A percentile compares a stretch with the other conserved stretches of the same genome.
phyloP scores from a whole-genome alignment of 164 flowering plant species.

The Macadamia integrifolia region DNA sequence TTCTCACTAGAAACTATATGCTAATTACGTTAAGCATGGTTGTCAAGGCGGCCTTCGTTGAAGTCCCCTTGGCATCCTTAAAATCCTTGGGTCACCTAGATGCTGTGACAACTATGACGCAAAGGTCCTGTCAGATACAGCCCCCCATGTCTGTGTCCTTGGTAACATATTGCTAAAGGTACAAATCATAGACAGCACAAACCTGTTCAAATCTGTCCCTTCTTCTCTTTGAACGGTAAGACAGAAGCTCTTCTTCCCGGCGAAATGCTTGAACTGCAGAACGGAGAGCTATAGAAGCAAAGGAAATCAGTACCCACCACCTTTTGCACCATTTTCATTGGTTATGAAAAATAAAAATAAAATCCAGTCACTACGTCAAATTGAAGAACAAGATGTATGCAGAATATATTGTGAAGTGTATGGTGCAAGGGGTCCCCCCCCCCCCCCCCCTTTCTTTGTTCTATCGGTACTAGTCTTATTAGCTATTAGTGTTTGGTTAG shows the following conservation, averaged over 20 bases:
- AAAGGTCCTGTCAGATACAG: too few species aligned
- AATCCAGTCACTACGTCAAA: not conserved
- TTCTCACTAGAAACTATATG: not conserved
- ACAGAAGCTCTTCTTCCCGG: conserved; percentile 66
- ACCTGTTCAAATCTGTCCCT: conserved; percentile 90
- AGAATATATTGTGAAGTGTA: too few species aligned
- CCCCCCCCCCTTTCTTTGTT: too few species aligned
- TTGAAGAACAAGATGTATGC: too few species aligned
- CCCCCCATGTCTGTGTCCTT: too few species aligned
- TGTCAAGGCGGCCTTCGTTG: too few species aligned
- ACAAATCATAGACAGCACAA: conserved; percentile 13
- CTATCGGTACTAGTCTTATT: too few species aligned
- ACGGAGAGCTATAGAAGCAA: conserved; percentile 58
- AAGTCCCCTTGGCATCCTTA: too few species aligned
- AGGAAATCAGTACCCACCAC: conserved; percentile 2
- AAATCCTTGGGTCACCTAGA: too few species aligned
- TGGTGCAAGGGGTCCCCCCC: too few species aligned
- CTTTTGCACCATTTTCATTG: not conserved
- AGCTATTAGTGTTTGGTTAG: too few species aligned
- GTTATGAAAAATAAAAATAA: not conserved
- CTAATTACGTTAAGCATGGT: not conserved
- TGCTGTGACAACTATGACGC: too few species aligned
- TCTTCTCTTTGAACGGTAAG: conserved; percentile 55
- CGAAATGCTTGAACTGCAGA: conserved; percentile 81
- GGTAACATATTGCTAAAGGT: not conserved